These are phyloP conservation scores for Phytopythium chamaehyphon DNA, from an alignment of 352 stramenopile species.

Conservation along the genomic window DNA sequence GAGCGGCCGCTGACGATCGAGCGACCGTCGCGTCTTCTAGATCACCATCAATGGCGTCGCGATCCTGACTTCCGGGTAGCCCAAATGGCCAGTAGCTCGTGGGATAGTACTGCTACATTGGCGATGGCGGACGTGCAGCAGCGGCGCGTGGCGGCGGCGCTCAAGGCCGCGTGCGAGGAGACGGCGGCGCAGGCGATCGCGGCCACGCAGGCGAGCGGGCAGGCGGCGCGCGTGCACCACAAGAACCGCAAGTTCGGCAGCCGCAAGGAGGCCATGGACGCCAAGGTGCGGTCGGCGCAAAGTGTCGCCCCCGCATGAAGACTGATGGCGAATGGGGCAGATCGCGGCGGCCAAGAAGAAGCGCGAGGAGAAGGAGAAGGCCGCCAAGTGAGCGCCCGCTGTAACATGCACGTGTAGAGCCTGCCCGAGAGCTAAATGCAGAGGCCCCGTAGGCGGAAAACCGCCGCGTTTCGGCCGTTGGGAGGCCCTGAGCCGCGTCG, in stretches of 20 bases:
- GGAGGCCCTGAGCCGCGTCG: too few species aligned
- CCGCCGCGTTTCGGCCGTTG: too few species aligned
- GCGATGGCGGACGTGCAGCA: slow-evolving; percentile 72
- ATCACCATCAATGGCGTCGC: too few species aligned
- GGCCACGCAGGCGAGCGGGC: slow-evolving; percentile 60
- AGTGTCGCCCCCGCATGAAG: too few species aligned
- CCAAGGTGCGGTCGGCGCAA: slow-evolving; percentile 44
- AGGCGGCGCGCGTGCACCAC: slow-evolving; percentile 74
- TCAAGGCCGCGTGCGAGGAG: slow-evolving; percentile 82
- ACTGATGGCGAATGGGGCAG: too few species aligned
- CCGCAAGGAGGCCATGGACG: slow-evolving; percentile 75
- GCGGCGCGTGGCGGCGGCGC: slow-evolving; percentile 57
- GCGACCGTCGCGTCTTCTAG: too few species aligned
- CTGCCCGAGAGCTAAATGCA: too few species aligned
- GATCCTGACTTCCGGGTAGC: slow-evolving; percentile 4
- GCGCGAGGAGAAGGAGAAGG: slow-evolving; percentile 43
- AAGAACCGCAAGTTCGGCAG: slow-evolving; percentile 84
- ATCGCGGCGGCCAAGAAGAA: slow-evolving; percentile 78
- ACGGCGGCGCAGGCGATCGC: slow-evolving; percentile 75
- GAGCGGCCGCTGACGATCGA: slow-evolving; percentile 80
- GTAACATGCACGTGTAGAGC: too few species aligned
- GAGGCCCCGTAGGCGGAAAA: too few species aligned
- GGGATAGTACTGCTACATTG: slow-evolving; percentile 2
- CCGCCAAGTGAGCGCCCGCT: too few species aligned
- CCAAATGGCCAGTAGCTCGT: not conserved